These are phyloP conservation scores for Euclidium syriacum DNA, from an alignment of 345 rosid species.

Conservation along the genomic window DNA sequence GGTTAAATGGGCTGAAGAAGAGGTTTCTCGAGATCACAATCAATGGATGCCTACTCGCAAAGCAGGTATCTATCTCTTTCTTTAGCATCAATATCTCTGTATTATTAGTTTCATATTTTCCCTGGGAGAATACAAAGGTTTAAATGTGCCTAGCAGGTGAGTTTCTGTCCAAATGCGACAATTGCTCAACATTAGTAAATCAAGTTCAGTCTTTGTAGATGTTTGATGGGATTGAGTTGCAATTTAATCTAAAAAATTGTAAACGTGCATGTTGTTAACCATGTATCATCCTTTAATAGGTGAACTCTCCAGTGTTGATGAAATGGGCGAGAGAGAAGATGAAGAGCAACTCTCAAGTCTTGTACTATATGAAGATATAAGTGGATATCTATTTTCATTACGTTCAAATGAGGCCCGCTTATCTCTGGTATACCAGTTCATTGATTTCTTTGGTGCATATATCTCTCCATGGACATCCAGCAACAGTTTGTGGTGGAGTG, in stretches of 20 bases:
- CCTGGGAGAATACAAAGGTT: too few species aligned
- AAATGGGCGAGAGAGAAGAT: constrained; percentile 39
- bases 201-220: not conserved
- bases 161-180: not conserved
- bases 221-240: constrained; percentile 7
- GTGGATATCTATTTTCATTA: constrained; percentile 69
- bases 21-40: constrained; percentile 58
- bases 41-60: constrained; percentile 91
- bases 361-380: constrained; percentile 75
- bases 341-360: constrained; percentile 68
- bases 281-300: constrained; percentile 30
- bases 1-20: constrained; percentile 86
- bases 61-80: constrained; percentile 40
- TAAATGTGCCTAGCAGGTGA: constrained; percentile 5
- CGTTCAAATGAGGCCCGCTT: constrained; percentile 66
- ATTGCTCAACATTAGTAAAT: not conserved
- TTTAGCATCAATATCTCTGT: constrained; percentile 6
- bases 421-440: constrained; percentile 63
- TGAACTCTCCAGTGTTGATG: constrained; percentile 36
- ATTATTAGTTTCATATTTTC: not conserved
- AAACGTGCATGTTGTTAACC: not conserved
- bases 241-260: not conserved
- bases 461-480: constrained; percentile 64
- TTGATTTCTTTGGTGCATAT: constrained; percentile 83
- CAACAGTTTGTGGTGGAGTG: constrained; percentile 81